Conservation (phyloP, 768 basidiomycete species). For the Paxillus ammoniavirescens region DNA sequence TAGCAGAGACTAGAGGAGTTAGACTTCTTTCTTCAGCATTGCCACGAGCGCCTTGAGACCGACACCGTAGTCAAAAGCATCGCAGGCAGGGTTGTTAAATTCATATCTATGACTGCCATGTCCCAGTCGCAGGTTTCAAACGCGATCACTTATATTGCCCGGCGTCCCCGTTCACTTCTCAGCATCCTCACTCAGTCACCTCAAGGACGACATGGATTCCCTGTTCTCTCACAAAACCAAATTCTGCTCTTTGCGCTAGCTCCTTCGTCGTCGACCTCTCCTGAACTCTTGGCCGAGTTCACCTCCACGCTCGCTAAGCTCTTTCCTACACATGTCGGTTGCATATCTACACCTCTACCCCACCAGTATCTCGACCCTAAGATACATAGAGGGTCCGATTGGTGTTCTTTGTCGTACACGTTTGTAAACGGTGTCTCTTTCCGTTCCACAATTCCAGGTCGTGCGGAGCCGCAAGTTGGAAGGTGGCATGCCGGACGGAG, state of each 20-base stretch:
- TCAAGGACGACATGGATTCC: not conserved
- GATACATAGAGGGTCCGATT: slow-evolving; percentile 28
- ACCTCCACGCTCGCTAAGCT: slow-evolving; percentile 41
- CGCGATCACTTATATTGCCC: slow-evolving; percentile 15
- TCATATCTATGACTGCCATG: not conserved
- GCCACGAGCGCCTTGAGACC: too few relatives aligned
- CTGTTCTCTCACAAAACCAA: not conserved
- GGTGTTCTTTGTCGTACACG: slow-evolving; percentile 62
- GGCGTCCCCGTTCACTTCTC: slow-evolving; percentile 19
- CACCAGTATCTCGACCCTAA: slow-evolving; percentile 7
- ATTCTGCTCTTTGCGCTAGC: slow-evolving; percentile 25
- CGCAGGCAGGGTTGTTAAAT: too few relatives aligned
- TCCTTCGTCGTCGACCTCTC: slow-evolving; percentile 22
- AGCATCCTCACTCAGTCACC: slow-evolving; percentile 6
- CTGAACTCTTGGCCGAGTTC: slow-evolving; percentile 34
- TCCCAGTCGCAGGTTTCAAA: slow-evolving; percentile 10
- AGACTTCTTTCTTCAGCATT: too few relatives aligned
- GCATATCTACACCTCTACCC: slow-evolving; percentile 56
- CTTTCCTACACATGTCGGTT: slow-evolving; percentile 50
- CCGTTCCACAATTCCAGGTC: slow-evolving; percentile 62
- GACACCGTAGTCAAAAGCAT: too few relatives aligned
- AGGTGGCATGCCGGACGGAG: slow-evolving; percentile 62
- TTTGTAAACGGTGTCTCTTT: slow-evolving; percentile 45
- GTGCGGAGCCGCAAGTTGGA: slow-evolving; percentile 60
- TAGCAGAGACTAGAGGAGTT: too few relatives aligned